Percentiles rank a stretch among this genome's conserved stretches.
phyloP scores from a whole-genome alignment of 108 stramenopile genomes.

The Bacterosira constricta region DNA sequence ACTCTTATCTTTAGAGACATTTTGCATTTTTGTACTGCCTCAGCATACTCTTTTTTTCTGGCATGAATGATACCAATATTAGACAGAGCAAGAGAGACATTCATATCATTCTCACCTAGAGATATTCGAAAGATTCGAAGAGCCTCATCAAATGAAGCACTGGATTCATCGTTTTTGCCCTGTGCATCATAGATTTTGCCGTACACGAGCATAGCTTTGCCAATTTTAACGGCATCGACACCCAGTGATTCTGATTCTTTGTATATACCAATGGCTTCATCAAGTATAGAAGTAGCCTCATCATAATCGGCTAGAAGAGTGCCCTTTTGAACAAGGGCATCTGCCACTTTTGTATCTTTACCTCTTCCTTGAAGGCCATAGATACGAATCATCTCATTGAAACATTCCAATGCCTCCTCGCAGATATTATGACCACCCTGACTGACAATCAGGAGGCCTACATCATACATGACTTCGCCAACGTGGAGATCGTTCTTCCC shows the following conservation, averaged over 20 bases:
- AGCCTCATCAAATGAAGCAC: constrained; percentile 62
- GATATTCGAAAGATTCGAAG: constrained; percentile 54
- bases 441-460: constrained; percentile 27
- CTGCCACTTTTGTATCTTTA: constrained; percentile 26
- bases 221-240: constrained; percentile 60
- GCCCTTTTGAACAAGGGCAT: constrained; percentile 38
- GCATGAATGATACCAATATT: constrained; percentile 69
- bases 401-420: constrained; percentile 42
- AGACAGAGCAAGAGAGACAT: constrained; percentile 66
- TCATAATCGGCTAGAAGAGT: constrained; percentile 42
- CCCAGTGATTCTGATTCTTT: constrained; percentile 45
- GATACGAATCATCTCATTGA: constrained; percentile 38
- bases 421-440: constrained; percentile 15
- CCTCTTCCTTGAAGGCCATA: constrained; percentile 22
- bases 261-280: constrained; percentile 71
- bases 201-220: constrained; percentile 61
- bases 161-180: constrained; percentile 56
- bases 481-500: constrained; percentile 37
- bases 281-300: constrained; percentile 31
- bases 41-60: constrained; percentile 28
- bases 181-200: constrained; percentile 65
- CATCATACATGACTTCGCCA: constrained; percentile 44
- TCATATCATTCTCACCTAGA: constrained; percentile 58
- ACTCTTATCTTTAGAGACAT: constrained; percentile 39
- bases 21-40: constrained; percentile 51